Evolutionary conservation across 257 asterid species (phyloP), one percentile per base, ranked within the genome.

Genomic region (Scutellaria minor): DNA sequence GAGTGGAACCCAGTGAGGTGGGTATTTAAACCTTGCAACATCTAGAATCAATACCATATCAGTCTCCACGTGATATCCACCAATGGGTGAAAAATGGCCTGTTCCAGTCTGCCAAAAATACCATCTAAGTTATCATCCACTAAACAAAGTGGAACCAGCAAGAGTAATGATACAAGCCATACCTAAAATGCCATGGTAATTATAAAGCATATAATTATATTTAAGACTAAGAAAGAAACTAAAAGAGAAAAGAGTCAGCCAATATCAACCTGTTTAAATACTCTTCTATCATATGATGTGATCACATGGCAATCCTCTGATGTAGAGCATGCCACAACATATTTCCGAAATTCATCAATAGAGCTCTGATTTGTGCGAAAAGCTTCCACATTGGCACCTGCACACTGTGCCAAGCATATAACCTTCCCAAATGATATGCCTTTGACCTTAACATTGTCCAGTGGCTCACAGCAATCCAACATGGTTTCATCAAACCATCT

Each of bases 1-100:
- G 15, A 90, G 83, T 14, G 95, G 91, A 78, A 90, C 95, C 96
- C 95, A 90, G 31, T 88, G 93, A 52, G 96, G 95, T 57, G 96
- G 96, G 78, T 90, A 90, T 77, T 90, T 90, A 66, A 90, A 90
- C 71, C 96, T 86, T 39, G 96, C 96, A 70, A 90, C 96, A 78
- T 90, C 96, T 62, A 90, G 79, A 78, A 90, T 86, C 70, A 90
- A 68, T 6, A 81, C 93, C 96, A 88, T 88, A 66, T 90, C 96
- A 54, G 66, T 90, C 57, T 80, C 91, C 22, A 90, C 87, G 57
- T 90, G 95, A 81, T 90, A 90, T 72, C 96, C 95, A 52, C 95
- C 96, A 76, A 88, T 83, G 8, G 96, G 96, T 13, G 96, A 90
- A 85, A 88, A 90, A 75, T 90, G 96, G 27, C 93, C 96, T 1